phyloP scores from a whole-genome alignment of 352 stramenopile species.

The Pythium oligandrum region DNA sequence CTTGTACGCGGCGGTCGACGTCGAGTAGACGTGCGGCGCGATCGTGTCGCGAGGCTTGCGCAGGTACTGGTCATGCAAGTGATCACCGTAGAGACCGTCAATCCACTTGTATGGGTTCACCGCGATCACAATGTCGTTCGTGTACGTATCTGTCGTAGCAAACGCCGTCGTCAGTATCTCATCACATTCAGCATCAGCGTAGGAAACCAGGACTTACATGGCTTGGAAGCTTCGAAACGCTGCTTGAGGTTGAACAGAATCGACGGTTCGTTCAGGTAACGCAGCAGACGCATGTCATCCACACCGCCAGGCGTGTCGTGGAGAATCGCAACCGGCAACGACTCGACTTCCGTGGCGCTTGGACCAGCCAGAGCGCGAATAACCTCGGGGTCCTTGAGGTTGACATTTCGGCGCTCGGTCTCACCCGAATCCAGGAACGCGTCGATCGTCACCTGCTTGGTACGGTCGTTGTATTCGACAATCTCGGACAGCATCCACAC shows the following conservation, averaged over 20 bases:
- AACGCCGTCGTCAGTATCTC: not conserved
- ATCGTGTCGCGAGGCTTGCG: constrained; percentile 61
- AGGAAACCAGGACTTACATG: constrained; percentile 50
- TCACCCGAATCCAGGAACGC: constrained; percentile 61
- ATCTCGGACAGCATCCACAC: constrained; percentile 84
- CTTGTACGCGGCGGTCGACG: constrained; percentile 81
- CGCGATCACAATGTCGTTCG: constrained; percentile 97
- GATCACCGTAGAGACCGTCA: constrained; percentile 87
- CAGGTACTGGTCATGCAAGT: constrained; percentile 82
- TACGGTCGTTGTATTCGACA: constrained; percentile 77
- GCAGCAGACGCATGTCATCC: constrained; percentile 83
- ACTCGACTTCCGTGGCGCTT: constrained; percentile 75
- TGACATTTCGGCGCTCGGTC: constrained; percentile 62
- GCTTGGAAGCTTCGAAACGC: constrained; percentile 86
- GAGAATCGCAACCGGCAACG: constrained; percentile 75
- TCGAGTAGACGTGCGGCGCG: constrained; percentile 82
- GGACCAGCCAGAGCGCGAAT: constrained; percentile 77
- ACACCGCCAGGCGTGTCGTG: constrained; percentile 73
- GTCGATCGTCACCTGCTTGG: constrained; percentile 77
- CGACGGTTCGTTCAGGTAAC: constrained; percentile 90
- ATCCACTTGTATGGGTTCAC: constrained; percentile 98
- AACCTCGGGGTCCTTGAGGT: constrained; percentile 81
- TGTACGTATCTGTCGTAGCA: constrained; percentile 87
- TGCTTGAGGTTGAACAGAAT: constrained; percentile 94
- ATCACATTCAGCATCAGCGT: constrained; percentile 1